A percentile compares a stretch with the other conserved stretches of the same genome.
Conservation (phyloP, 306 rosid species). For the Glycine latifolia region DNA sequence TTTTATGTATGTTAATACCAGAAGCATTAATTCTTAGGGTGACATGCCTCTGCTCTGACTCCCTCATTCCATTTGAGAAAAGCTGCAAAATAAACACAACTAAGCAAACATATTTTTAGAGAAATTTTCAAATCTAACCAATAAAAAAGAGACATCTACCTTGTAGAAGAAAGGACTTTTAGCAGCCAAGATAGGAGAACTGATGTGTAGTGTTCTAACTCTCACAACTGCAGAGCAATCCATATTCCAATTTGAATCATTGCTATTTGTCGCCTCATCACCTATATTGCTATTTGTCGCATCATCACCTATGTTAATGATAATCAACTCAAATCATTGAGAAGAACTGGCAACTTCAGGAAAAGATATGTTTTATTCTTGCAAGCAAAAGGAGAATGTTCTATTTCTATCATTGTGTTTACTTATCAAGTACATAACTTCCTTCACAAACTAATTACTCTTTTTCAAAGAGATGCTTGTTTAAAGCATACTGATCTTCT, state of each 20-base stretch:
- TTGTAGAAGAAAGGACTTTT: slow-evolving; percentile 96
- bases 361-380: slow-evolving; percentile 14
- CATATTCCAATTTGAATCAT: slow-evolving; percentile 79
- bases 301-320: slow-evolving; percentile 74
- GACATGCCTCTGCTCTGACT: slow-evolving; percentile 90
- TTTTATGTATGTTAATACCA: slow-evolving; percentile 56
- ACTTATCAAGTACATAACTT: neutral
- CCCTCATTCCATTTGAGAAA: slow-evolving; percentile 98
- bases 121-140: slow-evolving; percentile 13
- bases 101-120: slow-evolving; percentile 26
- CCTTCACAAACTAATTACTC: neutral
- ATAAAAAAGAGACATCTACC: slow-evolving; percentile 51
- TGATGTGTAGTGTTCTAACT: slow-evolving; percentile 82
- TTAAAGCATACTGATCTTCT: slow-evolving; percentile 4
- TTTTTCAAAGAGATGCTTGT: neutral
- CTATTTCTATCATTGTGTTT: neutral
- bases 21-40: slow-evolving; percentile 79
- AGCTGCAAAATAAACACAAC: slow-evolving; percentile 58
- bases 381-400: slow-evolving; percentile 31
- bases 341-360: neutral
- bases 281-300: slow-evolving; percentile 66
- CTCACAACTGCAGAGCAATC: slow-evolving; percentile 73
- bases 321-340: neutral
- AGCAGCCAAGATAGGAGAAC: slow-evolving; percentile 96
- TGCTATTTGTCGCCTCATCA: slow-evolving; percentile 71